phyloP scores from a whole-genome alignment of 2,329 filamentous ascomycete genomes.

The Colletotrichum sp. region DNA sequence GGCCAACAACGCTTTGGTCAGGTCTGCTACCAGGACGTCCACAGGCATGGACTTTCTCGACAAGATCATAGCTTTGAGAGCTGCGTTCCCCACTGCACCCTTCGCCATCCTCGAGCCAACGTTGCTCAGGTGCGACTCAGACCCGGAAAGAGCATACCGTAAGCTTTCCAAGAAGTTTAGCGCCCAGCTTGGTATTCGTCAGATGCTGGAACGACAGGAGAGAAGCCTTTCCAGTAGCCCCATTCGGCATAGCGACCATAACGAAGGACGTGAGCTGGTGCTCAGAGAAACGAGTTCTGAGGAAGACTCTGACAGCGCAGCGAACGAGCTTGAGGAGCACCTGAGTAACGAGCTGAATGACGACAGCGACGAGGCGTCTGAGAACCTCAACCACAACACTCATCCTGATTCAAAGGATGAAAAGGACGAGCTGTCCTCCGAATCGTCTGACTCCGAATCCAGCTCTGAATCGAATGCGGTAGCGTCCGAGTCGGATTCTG shows the following conservation, averaged over 20 bases:
- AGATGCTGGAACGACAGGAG: constrained; percentile 31
- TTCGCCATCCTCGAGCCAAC: constrained; percentile 38
- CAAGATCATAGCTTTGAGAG: constrained; percentile 39
- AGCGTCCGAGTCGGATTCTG: neutral
- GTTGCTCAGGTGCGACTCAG: constrained; percentile 34
- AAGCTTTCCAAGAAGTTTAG: constrained; percentile 31
- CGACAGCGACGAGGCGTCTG: neutral
- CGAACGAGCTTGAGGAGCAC: neutral
- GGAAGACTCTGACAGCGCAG: neutral
- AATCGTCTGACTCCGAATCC: constrained; percentile 36
- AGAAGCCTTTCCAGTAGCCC: neutral
- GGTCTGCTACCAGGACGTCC: neutral
- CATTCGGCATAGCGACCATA: neutral
- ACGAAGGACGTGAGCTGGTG: neutral
- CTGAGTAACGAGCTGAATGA: neutral
- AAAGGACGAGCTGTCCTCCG: constrained; percentile 22
- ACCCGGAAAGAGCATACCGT: constrained; percentile 43
- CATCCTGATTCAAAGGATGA: constrained; percentile 8
- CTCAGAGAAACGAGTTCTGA: neutral
- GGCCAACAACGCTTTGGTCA: constrained; percentile 3
- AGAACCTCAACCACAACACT: neutral
- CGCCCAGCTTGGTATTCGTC: constrained; percentile 32
- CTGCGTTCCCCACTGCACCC: constrained; percentile 48
- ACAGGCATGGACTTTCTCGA: constrained; percentile 28
- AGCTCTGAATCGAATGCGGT: constrained; percentile 27